Evolutionary conservation across 805 yeast species (phyloP), one percentile per base, ranked within the genome.

Genomic region (Ogataea minuta): DNA sequence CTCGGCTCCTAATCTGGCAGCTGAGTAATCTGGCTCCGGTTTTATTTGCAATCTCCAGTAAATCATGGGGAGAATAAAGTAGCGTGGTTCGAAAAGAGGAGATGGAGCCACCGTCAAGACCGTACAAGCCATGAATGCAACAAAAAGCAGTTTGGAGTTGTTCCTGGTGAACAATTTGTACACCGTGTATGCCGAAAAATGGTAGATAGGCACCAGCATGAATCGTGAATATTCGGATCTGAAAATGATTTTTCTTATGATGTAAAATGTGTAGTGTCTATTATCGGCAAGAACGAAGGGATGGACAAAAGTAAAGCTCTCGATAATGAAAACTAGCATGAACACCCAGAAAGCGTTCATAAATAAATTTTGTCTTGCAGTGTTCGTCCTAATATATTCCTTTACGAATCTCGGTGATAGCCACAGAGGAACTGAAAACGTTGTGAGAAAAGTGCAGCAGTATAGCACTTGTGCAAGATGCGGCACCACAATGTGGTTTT

Each of bases 271-370:
- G 59, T 80, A 88, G 62, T 93, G 99, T 52, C 99, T 76, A 64
- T 93, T 93, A 60, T 93, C 99, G 0, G 98, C 95, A 30, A 91
- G 69, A 27, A 93, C 61, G 60, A 91, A 93, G 6, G 97, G 97
- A 60, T 93, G 99, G 2, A 79, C 81, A 2, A 82, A 67, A 0
- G 96, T 85, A 59, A 73, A 82, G 42, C 68, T 68, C 25, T 78
- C 67, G 14, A 86, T 71, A 2, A 76, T 54, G 13, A 70, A 48
- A 46, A 64, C 63, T 16, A 84, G 73, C 4, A 41, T 27, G 23
- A 54, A 49, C 16, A 52, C 34, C 56, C 54, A 56, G 3, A 43
- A 36, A 0, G 39, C 25, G 35, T 58, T 59, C 31, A 53, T 44
- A 1, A 50, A 16, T 4, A 57, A 13, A 4, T 41, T 48, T 9